These are phyloP conservation scores for Paraphoma chrysanthemicola DNA, from an alignment of 2,329 filamentous ascomycete species.

Conservation along the genomic window DNA sequence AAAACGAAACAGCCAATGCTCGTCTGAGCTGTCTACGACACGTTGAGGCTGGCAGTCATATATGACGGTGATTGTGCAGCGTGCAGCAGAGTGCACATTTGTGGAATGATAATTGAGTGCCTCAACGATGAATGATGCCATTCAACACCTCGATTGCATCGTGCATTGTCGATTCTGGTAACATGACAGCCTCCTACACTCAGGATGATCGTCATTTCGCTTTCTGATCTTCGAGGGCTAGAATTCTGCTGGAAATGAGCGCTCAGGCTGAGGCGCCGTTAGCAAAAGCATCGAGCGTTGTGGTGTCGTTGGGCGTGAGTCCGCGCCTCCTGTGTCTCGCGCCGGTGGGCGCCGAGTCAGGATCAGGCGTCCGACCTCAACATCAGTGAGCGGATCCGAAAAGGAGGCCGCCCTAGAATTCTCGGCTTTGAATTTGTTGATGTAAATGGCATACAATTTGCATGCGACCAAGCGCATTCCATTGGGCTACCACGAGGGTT, in stretches of 20 bases:
- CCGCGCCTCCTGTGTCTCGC: slow-evolving; percentile 15
- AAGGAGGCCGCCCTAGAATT: slow-evolving; percentile 11
- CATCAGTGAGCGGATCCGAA: slow-evolving; percentile 7
- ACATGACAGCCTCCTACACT: background rate
- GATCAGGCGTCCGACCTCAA: slow-evolving; percentile 11
- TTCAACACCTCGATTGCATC: slow-evolving; percentile 3
- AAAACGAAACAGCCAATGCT: slow-evolving; percentile 24
- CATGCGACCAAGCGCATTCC: background rate
- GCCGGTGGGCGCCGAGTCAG: slow-evolving; percentile 12
- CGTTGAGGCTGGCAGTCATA: background rate
- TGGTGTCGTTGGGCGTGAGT: slow-evolving; percentile 9
- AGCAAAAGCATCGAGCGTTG: slow-evolving; percentile 1
- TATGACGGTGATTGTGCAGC: background rate
- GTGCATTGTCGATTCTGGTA: slow-evolving; percentile 4
- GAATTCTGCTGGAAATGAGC: slow-evolving; percentile 5
- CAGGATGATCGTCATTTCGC: background rate
- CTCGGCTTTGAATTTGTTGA: slow-evolving; percentile 13
- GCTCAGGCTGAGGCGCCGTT: slow-evolving; percentile 6
- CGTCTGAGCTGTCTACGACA: slow-evolving; percentile 8
- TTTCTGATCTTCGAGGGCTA: slow-evolving; percentile 10
- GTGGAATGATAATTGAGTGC: background rate
- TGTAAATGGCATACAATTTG: slow-evolving; percentile 9
- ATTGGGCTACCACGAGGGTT: background rate
- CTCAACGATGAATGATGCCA: background rate
- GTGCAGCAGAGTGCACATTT: background rate